Base-by-base conservation (phyloP, 2,329 filamentous ascomycete species). In the Decorospora gaudefroyi region DNA sequence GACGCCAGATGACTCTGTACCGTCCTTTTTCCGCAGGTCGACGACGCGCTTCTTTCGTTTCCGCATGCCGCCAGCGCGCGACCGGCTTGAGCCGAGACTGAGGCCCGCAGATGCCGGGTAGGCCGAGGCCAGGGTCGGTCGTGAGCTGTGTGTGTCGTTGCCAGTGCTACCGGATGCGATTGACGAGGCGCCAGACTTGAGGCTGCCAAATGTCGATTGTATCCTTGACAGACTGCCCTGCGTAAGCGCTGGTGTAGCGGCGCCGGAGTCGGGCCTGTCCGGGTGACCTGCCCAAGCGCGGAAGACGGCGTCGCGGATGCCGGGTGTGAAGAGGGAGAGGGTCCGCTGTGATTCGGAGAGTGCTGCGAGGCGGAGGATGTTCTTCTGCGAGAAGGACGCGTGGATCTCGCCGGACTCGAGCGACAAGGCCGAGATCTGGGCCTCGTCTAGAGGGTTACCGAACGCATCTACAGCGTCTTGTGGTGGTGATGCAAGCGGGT, bases 381-480 rank as follows among this genome's bases (percentile, higher is more conserved):
- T 97, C 78, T 95, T 96, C 65, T 96, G 90, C 0, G 92, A 97
- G 68, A 99, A 97, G 4, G 95, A 80, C 0, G 90, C 90, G 68
- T 95, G 90, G 13, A 87, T 83, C 65, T 96, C 91, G 5, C 86
- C 79, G 3, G 86, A 84, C 53, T 96, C 89, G 6, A 96, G 76
- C 0, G 87, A 86, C 39, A 96, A 74, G 3, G 86, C 84, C 0
- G 88, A 87, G 41, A 92, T 84, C 52, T 90, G 83, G 36, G 82
- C 83, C 7, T 86, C 79, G 59, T 91, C 88, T 37, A 95, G 71
- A 2, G 86, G 78, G 60, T 90, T 89, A 35, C 89, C 90, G 43
- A 86, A 83, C 2, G 84, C 80, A 71, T 96, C 90, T 10, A 95
- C 86, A 1, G 89, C 86, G 65, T 95, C 88, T 57, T 88, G 76